Base-by-base conservation (phyloP, 2,329 filamentous ascomycete genomes). In the Pyricularia sp. region DNA sequence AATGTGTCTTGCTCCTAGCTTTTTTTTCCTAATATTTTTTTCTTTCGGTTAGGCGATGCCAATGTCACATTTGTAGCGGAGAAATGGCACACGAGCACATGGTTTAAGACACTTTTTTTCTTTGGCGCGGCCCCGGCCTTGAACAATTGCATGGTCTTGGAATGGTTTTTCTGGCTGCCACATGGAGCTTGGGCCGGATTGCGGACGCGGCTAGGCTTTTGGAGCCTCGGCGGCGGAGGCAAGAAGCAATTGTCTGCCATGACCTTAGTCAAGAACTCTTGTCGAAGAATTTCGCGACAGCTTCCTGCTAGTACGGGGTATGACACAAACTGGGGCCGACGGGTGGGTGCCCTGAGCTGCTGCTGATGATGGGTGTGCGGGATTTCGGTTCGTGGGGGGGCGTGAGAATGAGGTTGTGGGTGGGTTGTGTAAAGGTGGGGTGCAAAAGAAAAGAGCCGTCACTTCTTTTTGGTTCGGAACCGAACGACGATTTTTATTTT, bases 51-150 rank as follows among this genome's bases (percentile, higher is more conserved):
- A 61, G n/a, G 23, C 58, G 58, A 61, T 61, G 26, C 50, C 66
- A 55, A 68, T 59, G 66, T 68, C 66, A 26, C 66, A 68, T 31
- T 31, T 20, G 30, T 25, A 63, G 55, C 55, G 66, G 66, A 68
- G 66, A 67, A 59, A 68, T 68, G 66, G 25, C 50, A 63, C 66
- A 33, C 55, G 50, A 68, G 31, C 66, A 63, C 66, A 63, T 61
- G 66, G 66, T n/a, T 36, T 6, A 36, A 14, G 33, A 36, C 66
- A 58, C 30, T 64, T 30, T 31, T 23, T 33, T 33, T 64, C 30
- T n/a, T 64, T 42, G 28, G 28, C 25, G 28, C 10, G 14, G 26
- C 25, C 28, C 23, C 11, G 12, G 23, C 12, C 30, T 36, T 65
- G 30, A 23, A 6, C 25, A 12, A 3, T n/a, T 50, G 17, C 42